A percentile compares a stretch with the other conserved stretches of the same genome.
Conservation (phyloP, 73 alveolate genomes). For the Uronychia setigera region DNA sequence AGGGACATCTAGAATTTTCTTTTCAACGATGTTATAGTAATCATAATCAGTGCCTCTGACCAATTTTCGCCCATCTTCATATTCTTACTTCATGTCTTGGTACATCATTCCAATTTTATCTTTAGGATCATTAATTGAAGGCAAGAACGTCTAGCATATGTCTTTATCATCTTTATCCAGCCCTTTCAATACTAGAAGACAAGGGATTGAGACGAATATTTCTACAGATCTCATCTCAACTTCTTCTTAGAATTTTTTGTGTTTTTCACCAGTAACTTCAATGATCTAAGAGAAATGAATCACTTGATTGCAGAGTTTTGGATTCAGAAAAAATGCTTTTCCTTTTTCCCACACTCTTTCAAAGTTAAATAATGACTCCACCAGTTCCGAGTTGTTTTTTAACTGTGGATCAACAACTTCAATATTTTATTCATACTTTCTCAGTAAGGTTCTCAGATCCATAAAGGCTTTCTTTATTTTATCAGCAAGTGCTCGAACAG, state of each 20-base stretch:
- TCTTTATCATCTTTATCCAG: conserved; percentile 58
- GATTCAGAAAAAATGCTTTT: conserved; percentile 67
- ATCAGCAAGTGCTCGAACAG: conserved; percentile 89
- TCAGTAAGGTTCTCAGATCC: conserved; percentile 65
- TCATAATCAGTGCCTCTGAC: conserved; percentile 31
- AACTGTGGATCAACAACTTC: conserved; percentile 94
- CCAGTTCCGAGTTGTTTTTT: conserved; percentile 91
- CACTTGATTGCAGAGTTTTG: conserved; percentile 13
- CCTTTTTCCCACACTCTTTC: conserved; percentile 92
- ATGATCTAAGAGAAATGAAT: conserved; percentile 38
- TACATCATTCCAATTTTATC: conserved; percentile 3
- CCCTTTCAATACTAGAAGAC: conserved; percentile 65
- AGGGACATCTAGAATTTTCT: conserved; percentile 34
- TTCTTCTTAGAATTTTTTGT: conserved; percentile 62
- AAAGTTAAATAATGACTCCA: conserved; percentile 77
- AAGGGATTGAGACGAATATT: conserved; percentile 76
- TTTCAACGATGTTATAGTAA: conserved; percentile 42
- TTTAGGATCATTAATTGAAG: conserved; percentile 40
- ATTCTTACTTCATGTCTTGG: conserved; percentile 8
- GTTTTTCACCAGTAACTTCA: conserved; percentile 74
- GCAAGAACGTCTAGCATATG: conserved; percentile 66
- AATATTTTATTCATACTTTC: conserved; percentile 89
- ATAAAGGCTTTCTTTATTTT: conserved; percentile 56
- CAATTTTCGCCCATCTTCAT: conserved; percentile 1
- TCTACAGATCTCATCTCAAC: conserved; percentile 60